Evolutionary conservation across 2,329 filamentous ascomycete species (phyloP).

Genomic region (Exophiala dermatitidis): DNA sequence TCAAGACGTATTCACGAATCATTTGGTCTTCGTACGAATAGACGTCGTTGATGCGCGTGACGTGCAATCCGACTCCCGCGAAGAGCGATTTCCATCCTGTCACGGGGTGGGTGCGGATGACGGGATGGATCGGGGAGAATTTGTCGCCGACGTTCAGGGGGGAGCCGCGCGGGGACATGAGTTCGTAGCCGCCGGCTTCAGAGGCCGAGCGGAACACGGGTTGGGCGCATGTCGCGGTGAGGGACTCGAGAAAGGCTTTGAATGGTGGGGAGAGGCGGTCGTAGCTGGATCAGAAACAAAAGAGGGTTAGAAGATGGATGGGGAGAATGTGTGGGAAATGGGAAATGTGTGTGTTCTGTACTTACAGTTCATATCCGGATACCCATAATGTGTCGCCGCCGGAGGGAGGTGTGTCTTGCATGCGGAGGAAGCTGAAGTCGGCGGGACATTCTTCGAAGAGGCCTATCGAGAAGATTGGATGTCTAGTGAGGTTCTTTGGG

Average conservation of each 20-base stretch:
- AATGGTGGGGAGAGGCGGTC: conserved; percentile 51
- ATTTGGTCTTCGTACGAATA: conserved; percentile 36
- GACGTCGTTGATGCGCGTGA: conserved; percentile 40
- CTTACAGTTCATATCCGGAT: conserved; percentile 58
- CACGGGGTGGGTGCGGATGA: conserved; percentile 56
- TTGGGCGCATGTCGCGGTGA: conserved; percentile 51
- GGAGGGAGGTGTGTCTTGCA: conserved; percentile 30
- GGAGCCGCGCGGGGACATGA: conserved; percentile 44
- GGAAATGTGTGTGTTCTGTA: too few species aligned
- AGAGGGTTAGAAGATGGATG: conserved; percentile 29
- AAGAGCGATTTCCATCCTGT: conserved; percentile 57
- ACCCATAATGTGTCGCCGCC: conserved; percentile 59
- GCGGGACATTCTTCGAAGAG: conserved; percentile 20
- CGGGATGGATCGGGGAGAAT: conserved; percentile 48
- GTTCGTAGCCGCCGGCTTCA: conserved; percentile 20
- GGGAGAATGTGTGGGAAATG: neutral
- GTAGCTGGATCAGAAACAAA: conserved; percentile 40
- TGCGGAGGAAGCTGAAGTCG: conserved; percentile 18
- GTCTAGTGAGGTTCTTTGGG: too few species aligned
- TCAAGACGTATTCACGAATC: conserved; percentile 31
- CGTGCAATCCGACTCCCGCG: conserved; percentile 38
- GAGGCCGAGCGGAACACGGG: conserved; percentile 47
- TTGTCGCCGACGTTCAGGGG: conserved; percentile 49
- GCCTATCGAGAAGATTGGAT: neutral
- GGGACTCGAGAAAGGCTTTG: conserved; percentile 51